These are phyloP conservation scores for Talaromyces rugulosus DNA, from an alignment of 2,329 filamentous ascomycete genomes.

Conservation along the genomic window DNA sequence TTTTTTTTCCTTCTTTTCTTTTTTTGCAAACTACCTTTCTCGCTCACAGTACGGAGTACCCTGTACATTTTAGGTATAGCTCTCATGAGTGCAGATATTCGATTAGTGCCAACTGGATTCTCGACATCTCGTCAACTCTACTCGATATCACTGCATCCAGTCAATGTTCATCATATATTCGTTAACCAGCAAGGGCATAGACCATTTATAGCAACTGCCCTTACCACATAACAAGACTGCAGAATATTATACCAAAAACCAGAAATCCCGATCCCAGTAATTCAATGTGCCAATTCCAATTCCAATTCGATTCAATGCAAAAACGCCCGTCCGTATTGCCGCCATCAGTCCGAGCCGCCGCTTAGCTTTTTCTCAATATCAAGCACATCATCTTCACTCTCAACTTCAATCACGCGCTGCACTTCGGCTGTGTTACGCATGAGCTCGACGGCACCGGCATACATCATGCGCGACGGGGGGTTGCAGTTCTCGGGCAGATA, in stretches of 20 bases:
- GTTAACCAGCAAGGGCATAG: not conserved
- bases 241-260: too few relatives aligned
- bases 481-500: constrained; percentile 93
- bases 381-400: constrained; percentile 73
- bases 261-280: not conserved
- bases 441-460: constrained; percentile 91
- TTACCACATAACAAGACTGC: not conserved
- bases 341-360: constrained; percentile 20
- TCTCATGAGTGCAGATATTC: too few relatives aligned
- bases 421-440: constrained; percentile 92
- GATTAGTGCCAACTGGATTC: too few relatives aligned
- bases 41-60: too few relatives aligned
- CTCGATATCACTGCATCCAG: not conserved
- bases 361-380: constrained; percentile 68
- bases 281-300: too few relatives aligned
- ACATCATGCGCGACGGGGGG: constrained; percentile 81
- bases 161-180: not conserved
- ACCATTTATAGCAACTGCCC: not conserved
- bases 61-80: too few relatives aligned
- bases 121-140: not conserved
- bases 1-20: too few relatives aligned
- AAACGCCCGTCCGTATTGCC: not conserved
- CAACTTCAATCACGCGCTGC: constrained; percentile 80
- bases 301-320: not conserved
- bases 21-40: too few relatives aligned